These are phyloP conservation scores for Alternaria ventricosa DNA, from an alignment of 2,329 filamentous ascomycete species.

Conservation along the genomic window DNA sequence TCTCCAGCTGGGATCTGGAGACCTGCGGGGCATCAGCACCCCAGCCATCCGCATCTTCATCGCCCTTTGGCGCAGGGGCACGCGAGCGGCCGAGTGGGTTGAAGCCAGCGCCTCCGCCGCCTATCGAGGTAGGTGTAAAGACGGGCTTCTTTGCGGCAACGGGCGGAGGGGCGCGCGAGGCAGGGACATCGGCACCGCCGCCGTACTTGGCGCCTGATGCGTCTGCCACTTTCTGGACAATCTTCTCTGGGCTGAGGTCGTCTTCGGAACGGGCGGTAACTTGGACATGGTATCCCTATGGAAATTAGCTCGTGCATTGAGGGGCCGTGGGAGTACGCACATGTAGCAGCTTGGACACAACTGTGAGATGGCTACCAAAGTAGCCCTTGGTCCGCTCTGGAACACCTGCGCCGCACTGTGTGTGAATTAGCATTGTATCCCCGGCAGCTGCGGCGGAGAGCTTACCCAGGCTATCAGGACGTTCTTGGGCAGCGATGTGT, in stretches of 20 bases:
- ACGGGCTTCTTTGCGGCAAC: conserved; percentile 86
- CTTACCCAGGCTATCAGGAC: conserved; percentile 87
- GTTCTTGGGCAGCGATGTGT: conserved; percentile 86
- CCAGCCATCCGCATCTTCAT: conserved; percentile 88
- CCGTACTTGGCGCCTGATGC: conserved; percentile 96
- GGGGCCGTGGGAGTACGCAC: conserved; percentile 52
- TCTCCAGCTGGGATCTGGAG: conserved; percentile 85
- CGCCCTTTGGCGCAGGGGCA: conserved; percentile 59
- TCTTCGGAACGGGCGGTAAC: conserved; percentile 91
- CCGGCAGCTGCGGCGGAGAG: not conserved
- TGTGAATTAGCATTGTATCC: conserved; percentile 14
- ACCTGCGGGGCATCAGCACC: conserved; percentile 91
- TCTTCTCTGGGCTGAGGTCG: conserved; percentile 84
- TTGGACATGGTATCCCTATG: conserved; percentile 90
- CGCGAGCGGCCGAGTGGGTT: conserved; percentile 73
- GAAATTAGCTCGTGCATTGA: conserved; percentile 31
- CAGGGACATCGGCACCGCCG: conserved; percentile 63
- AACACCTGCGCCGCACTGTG: conserved; percentile 88
- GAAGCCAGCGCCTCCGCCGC: conserved; percentile 62
- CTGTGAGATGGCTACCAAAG: conserved; percentile 91
- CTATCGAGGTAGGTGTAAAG: conserved; percentile 78
- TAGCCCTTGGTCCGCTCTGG: conserved; percentile 99
- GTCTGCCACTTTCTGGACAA: conserved; percentile 92
- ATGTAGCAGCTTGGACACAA: conserved; percentile 90
- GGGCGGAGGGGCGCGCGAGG: conserved; percentile 66